Base-by-base conservation (phyloP, 2,329 filamentous ascomycete genomes). In the Teratosphaeria viscida region DNA sequence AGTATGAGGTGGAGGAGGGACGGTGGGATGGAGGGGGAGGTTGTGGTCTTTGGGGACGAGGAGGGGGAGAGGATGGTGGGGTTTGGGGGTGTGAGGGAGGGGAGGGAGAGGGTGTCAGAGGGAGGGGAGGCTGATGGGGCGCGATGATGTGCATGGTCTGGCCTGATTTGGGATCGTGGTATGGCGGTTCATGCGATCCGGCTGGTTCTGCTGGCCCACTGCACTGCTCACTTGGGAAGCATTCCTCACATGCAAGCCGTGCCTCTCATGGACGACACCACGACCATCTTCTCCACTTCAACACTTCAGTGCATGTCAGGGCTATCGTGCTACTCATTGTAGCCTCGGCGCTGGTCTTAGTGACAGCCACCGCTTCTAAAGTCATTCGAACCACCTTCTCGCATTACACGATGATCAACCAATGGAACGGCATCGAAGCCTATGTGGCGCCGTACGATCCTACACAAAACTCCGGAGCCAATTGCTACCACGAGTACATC, bases 91-190 rank as follows among this genome's bases (percentile, higher is more conserved):
- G 27, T 54, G 27, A 32, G 27, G 1, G 19, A 14, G 53, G 27
- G 67, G 4, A 57, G 79, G 52, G 78, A 83, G 65, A 80, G 90
- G 63, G 68, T 95, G 62, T 92, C 89, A 72, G 80, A 90, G 74
- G 90, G 95, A 56, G 58, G 55, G 16, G 39, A 61, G 57, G 14
- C 19, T 3, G 43, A 19, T 3, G 14, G 2, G 43, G 59, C 60
- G n/a, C 57, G 55, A 27, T 54, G 56, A 59, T 34, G 35, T 23
- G 11, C 8, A 43, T 34, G 27, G n/a, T 23, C 1, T 3, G n/a
- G 27, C n/a, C 12, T 32, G 37, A 32, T 35, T 11, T 39, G 23
- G 23, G 23, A 23, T 23, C 16, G 14, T 39, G 34, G 29, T 43
- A 56, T 56, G 14, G 12, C 10, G 5, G 5, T 56, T 16, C 54